Conservation (phyloP, 208 protist species). For the Trypanosoma lewisi region DNA sequence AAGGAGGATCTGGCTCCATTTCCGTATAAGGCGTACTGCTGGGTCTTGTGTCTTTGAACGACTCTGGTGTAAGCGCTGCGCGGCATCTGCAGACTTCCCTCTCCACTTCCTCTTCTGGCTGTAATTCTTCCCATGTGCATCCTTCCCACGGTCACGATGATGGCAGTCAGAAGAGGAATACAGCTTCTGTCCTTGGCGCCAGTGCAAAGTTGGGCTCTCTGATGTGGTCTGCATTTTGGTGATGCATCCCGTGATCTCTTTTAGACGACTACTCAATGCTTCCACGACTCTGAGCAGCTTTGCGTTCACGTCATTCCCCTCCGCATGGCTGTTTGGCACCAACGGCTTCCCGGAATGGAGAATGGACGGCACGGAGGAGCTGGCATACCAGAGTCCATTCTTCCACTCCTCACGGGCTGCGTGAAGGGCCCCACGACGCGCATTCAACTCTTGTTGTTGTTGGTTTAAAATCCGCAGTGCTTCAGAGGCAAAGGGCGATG, state of each 20-base stretch:
- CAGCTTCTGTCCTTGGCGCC: neutral
- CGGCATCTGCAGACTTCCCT: too few relatives aligned
- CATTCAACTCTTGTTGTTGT: slow-evolving; percentile 16
- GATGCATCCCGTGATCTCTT: slow-evolving; percentile 23
- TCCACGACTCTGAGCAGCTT: slow-evolving; percentile 24
- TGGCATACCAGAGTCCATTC: slow-evolving; percentile 12
- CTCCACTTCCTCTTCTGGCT: neutral
- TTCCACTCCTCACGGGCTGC: slow-evolving; percentile 38
- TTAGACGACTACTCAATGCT: slow-evolving; percentile 31
- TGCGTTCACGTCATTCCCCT: neutral
- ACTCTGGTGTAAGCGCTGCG: neutral
- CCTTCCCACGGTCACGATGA: too few relatives aligned
- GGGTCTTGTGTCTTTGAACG: neutral
- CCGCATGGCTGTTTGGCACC: neutral
- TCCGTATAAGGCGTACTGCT: slow-evolving; percentile 6
- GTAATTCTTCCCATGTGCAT: neutral
- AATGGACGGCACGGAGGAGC: neutral
- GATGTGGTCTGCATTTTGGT: neutral
- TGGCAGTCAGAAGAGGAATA: neutral
- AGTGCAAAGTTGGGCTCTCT: neutral
- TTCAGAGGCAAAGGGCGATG: slow-evolving; percentile 23
- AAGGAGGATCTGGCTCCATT: slow-evolving; percentile 27
- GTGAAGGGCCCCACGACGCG: slow-evolving; percentile 24
- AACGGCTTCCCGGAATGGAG: neutral
- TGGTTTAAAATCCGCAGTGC: slow-evolving; percentile 33